Evolutionary conservation across 176 grass and related monocot species (phyloP).

Genomic region (Canna indica): DNA sequence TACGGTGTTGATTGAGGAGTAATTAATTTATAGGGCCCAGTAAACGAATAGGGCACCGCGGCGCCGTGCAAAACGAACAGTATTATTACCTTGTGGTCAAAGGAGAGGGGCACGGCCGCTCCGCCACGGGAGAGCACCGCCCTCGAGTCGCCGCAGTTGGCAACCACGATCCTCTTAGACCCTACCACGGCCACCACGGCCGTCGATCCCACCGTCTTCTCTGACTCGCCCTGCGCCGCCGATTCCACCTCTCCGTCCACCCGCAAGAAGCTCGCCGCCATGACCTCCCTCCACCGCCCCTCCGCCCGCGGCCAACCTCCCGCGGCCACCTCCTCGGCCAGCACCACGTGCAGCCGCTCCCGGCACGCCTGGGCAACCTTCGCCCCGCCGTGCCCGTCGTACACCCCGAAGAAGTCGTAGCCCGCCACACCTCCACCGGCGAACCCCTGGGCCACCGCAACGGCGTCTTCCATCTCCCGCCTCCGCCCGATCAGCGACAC

Average conservation of each 20-base stretch:
- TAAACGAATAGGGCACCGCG: neutral
- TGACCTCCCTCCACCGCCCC: slow-evolving; percentile 11
- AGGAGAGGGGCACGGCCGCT: slow-evolving; percentile 19
- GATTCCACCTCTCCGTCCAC: slow-evolving; percentile 20
- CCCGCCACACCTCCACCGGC: neutral
- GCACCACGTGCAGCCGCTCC: slow-evolving; percentile 48
- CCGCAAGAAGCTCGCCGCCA: slow-evolving; percentile 15
- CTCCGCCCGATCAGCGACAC: slow-evolving; percentile 33
- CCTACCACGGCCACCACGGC: slow-evolving; percentile 30
- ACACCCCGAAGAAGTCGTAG: slow-evolving; percentile 33
- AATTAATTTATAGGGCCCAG: neutral
- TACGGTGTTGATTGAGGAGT: neutral
- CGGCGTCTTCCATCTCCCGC: slow-evolving; percentile 47
- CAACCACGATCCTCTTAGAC: slow-evolving; percentile 26
- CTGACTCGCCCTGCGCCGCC: neutral
- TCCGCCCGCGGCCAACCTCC: slow-evolving; percentile 2
- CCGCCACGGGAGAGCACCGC: slow-evolving; percentile 29
- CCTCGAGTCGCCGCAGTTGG: slow-evolving; percentile 40
- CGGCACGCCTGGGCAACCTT: slow-evolving; percentile 16
- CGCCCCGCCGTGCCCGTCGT: slow-evolving; percentile 28
- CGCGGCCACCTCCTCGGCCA: slow-evolving; percentile 42
- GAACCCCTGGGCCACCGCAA: slow-evolving; percentile 18
- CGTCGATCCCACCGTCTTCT: slow-evolving; percentile 32
- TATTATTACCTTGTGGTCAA: slow-evolving; percentile 32
- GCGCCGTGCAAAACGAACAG: neutral